phyloP scores from a whole-genome alignment of 495 filamentous ascomycete species.

The Aspergillus olivimuriae region DNA sequence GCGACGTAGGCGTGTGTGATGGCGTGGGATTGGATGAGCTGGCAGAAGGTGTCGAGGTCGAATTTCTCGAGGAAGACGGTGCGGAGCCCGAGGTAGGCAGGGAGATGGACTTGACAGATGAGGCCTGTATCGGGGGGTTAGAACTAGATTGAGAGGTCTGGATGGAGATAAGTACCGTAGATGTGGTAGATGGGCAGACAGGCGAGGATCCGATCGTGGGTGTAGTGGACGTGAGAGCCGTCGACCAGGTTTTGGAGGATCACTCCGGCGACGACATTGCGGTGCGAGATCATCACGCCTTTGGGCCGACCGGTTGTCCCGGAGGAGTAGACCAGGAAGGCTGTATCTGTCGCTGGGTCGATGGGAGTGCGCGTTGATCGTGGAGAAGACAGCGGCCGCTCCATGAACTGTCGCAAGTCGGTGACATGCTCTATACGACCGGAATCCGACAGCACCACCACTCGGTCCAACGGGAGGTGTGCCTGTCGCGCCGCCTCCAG shows the following conservation, averaged over 20 bases:
- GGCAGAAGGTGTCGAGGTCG: conserved; percentile 59
- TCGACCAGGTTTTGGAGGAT: conserved; percentile 46
- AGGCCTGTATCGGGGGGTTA: conserved; percentile 1
- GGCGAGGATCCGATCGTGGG: conserved; percentile 57
- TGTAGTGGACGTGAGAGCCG: conserved; percentile 40
- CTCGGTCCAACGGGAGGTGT: neutral
- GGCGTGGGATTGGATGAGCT: conserved; percentile 53
- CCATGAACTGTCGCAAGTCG: too few relatives aligned
- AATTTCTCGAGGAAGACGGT: conserved; percentile 66
- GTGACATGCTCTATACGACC: conserved; percentile 16
- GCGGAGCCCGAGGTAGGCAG: conserved; percentile 51
- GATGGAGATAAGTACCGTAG: conserved; percentile 44
- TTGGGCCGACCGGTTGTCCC: conserved; percentile 79
- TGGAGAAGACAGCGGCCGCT: neutral
- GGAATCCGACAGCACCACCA: conserved; percentile 18
- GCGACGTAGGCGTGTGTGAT: conserved; percentile 67
- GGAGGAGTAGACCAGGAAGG: conserved; percentile 68
- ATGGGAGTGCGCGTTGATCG: conserved; percentile 45
- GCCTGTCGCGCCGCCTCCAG: conserved; percentile 45
- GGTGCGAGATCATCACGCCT: conserved; percentile 65
- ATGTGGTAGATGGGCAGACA: conserved; percentile 83
- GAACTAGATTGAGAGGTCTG: neutral
- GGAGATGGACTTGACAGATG: conserved; percentile 46
- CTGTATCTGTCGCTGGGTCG: conserved; percentile 26
- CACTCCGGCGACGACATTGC: conserved; percentile 62